Base-by-base conservation (phyloP, 768 basidiomycete genomes). In the Trametes meyenii region DNA sequence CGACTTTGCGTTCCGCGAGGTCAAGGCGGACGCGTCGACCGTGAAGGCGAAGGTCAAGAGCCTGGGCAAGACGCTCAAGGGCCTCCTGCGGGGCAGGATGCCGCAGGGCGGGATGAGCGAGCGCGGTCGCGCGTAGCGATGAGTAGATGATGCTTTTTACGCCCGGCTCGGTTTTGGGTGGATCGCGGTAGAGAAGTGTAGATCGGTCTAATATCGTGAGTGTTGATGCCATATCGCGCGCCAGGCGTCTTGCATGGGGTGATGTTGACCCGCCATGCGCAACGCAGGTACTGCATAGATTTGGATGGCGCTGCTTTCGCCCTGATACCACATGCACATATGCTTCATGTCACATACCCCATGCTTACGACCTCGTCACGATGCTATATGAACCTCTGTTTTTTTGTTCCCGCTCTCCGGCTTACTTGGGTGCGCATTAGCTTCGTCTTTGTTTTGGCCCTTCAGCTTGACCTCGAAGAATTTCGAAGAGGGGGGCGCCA, bases 11-110 rank as follows among this genome's bases (percentile, higher is more conserved):
- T 63, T 65, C 56, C 54, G 55, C 23, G 63, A 64, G 50, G 53
- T 51, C 46, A 66, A 61, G 50, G 43, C 36, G 13, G 44, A 48
- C 23, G 61, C 57, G 46, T 55, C 61, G 43, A 43, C 49, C 14
- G 45, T 69, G 44, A 62, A 58, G 48, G 56, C 57, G 42, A 68
- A 59, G 48, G 60, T 72, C 44, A 69, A 65, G 68, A 70, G 45
- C 53, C 48, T 72, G 12, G 64, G 69, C 23, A 68, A 67, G 60
- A 66, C 66, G n/a, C 43, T 72, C 51, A 68, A 63, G 58, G 59
- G 66, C 35, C 60, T 72, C 50, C 42, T 66, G 26, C 39, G 60
- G n/a, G 56, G 50, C 44, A 53, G 55, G 49, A 44, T 35, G 14
- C 46, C 36, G 35, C 11, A 21, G 48, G 16, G 8, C 48, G 16